Conservation (phyloP, 1,284 basidiomycete genomes). For the Rhodofomes roseus region DNA sequence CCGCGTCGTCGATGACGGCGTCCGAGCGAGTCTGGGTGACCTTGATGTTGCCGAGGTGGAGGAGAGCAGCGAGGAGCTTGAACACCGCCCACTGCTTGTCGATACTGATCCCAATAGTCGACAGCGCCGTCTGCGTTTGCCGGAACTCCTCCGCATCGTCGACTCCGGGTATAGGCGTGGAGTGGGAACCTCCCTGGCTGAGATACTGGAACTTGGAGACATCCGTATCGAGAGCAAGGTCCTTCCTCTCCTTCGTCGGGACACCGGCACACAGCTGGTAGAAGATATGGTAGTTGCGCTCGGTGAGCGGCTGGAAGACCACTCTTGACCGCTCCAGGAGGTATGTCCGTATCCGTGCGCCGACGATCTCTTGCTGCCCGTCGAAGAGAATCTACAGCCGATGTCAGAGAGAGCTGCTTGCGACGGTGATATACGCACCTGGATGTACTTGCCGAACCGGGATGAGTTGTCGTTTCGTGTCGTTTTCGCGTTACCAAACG, state of each 20-base stretch:
- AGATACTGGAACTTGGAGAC: constrained; percentile 90
- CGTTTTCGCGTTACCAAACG: constrained; percentile 99
- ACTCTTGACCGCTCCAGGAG: constrained; percentile 95
- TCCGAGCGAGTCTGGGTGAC: constrained; percentile 83
- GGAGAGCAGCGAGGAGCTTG: constrained; percentile 86
- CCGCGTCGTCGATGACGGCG: constrained; percentile 81
- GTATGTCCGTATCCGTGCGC: constrained; percentile 96
- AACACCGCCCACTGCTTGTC: constrained; percentile 99
- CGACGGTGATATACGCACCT: constrained; percentile 53
- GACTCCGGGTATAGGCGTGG: constrained; percentile 86
- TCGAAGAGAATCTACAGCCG: constrained; percentile 86
- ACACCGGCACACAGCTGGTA: constrained; percentile 99
- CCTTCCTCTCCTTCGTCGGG: constrained; percentile 92
- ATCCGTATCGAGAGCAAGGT: constrained; percentile 86
- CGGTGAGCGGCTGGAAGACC: constrained; percentile 94
- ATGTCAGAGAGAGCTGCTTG: not conserved
- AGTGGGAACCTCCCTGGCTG: constrained; percentile 87
- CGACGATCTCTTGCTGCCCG: constrained; percentile 92
- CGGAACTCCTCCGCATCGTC: constrained; percentile 97
- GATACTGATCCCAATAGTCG: constrained; percentile 94
- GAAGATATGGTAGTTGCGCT: constrained; percentile 99
- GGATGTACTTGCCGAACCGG: constrained; percentile 98
- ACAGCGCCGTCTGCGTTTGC: constrained; percentile 90
- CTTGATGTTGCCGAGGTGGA: constrained; percentile 97
- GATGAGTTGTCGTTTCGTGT: constrained; percentile 99